Evolutionary conservation across 306 rosid species (phyloP).

Genomic region (Vigna radiata): DNA sequence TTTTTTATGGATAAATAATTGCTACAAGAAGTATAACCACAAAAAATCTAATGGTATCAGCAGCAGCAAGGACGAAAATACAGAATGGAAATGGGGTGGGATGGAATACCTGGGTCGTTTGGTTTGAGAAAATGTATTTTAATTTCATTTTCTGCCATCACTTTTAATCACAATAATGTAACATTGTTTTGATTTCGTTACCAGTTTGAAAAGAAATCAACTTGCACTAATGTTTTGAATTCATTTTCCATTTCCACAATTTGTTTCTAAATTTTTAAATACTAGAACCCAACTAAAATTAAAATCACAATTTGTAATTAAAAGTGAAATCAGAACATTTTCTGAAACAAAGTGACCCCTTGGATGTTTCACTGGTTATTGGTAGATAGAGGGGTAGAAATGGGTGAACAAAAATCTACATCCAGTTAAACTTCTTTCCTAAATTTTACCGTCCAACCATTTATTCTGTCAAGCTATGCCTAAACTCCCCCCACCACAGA

Average conservation of each 20-base stretch:
- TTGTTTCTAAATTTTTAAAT: background rate
- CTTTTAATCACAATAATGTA: background rate
- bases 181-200: background rate
- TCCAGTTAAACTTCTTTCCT: background rate
- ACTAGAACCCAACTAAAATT: background rate
- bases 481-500: too few species aligned
- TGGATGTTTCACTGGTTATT: background rate
- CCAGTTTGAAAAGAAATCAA: background rate
- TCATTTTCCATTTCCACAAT: background rate
- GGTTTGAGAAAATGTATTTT: background rate
- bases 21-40: conserved; percentile 14
- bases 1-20: conserved; percentile 1
- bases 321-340: background rate
- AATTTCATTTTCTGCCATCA: background rate
- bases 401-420: conserved; percentile 20
- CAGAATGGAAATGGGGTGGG: background rate
- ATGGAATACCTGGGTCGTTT: background rate
- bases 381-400: background rate
- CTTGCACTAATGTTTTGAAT: background rate
- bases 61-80: background rate
- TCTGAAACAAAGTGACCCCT: background rate
- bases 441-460: background rate
- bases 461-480: background rate
- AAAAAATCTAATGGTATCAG: background rate
- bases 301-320: background rate